Evolutionary conservation across 164 flowering plant species (phyloP), one percentile per base, ranked within the genome.

Genomic region (Sedum album): DNA sequence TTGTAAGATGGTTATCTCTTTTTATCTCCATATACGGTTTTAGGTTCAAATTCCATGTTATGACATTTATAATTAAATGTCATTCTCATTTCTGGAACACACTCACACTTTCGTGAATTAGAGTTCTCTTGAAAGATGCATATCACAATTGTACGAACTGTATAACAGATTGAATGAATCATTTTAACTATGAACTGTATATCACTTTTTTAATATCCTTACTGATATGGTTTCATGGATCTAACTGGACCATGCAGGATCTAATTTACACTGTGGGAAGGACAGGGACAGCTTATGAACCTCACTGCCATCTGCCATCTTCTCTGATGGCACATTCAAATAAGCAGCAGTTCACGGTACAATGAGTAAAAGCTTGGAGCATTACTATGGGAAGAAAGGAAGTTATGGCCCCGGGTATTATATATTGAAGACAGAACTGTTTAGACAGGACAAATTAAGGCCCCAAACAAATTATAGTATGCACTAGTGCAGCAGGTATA

Each of bases 1-100:
- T 55, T 55, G 60, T 55, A 31, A 55, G 60, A 14, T 55, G 60
- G 31, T 23, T 25, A 11, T 55, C 60, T 8, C 60, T 14, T 5
- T 25, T 55, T 23, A 6, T 15, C 23, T 55, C 60, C 25, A 14
- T 1, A 25, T 23, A 55, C 4, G 31, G 3, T 23, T 55, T 55
- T 55, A 23, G 60, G 31, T 55, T 55, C 31, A n/a, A 51, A 51
- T 51, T 55, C 60, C 57, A 51, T n/a, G 26, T n/a, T 55, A 25
- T 55, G 17, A 55, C 30, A 55, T 55, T 4, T 20, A 25, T 49
- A 39, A 39, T 10, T 2, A 49, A 20, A 6, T 23, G 60, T 55
- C 60, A 2, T 55, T 55, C 9, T 55, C 60, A 14, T 55, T 25
- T 6, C 31, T 31, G 6, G 31, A 55, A 51, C 57, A n/a, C 25